Conservation (phyloP, 208 protist genomes). For the Leishmania major region DNA sequence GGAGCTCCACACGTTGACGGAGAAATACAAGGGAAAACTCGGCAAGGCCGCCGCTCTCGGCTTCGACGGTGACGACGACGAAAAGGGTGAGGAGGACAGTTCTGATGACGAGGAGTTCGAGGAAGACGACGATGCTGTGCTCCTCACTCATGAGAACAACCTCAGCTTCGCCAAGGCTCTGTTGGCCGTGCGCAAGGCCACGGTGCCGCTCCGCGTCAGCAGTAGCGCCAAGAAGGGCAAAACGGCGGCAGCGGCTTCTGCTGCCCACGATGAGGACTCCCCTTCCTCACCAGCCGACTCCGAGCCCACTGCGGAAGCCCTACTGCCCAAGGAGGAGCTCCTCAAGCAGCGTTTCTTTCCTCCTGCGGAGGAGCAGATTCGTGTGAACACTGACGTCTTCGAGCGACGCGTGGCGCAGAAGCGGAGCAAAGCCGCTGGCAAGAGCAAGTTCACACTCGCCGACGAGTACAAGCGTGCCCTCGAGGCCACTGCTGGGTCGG, state of each 20-base stretch:
- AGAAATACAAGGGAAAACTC: constrained; percentile 80
- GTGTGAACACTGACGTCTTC: constrained; percentile 64
- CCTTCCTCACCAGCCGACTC: background rate
- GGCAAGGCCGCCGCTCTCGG: constrained; percentile 16
- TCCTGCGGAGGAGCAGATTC: constrained; percentile 69
- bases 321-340: constrained; percentile 34
- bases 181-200: constrained; percentile 74
- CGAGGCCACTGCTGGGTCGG: constrained; percentile 36
- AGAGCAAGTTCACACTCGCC: constrained; percentile 64
- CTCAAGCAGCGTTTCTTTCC: constrained; percentile 71
- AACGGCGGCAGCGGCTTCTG: background rate
- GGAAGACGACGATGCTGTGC: constrained; percentile 82
- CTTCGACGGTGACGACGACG: constrained; percentile 2
- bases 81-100: constrained; percentile 32
- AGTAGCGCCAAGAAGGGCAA: constrained; percentile 12
- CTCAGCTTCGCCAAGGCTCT: constrained; percentile 83
- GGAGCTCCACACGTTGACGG: constrained; percentile 81
- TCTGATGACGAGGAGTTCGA: constrained; percentile 73
- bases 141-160: constrained; percentile 82
- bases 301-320: background rate
- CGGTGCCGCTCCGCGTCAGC: constrained; percentile 17
- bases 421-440: constrained; percentile 5
- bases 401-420: constrained; percentile 33
- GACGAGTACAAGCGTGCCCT: constrained; percentile 85
- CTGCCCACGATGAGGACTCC: background rate